Conservation (phyloP, 2,329 filamentous ascomycete genomes). For the Phialemoniopsis sp. region DNA sequence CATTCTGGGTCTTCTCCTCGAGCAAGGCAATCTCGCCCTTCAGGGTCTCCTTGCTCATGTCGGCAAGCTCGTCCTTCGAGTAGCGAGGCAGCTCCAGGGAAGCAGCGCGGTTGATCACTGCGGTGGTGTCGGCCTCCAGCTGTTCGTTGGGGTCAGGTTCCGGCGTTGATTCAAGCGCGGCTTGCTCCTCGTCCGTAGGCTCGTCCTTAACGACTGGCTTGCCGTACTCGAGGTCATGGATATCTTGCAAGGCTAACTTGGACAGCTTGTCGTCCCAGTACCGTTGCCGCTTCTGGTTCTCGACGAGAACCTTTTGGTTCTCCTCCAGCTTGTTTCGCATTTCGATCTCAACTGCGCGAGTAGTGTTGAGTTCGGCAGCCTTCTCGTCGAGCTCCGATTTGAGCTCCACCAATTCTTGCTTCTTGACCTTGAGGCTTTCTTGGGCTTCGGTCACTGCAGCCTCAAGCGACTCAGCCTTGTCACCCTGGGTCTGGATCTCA, state of each 20-base stretch:
- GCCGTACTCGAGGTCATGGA: constrained; percentile 58
- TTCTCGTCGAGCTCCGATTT: constrained; percentile 88
- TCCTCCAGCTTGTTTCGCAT: constrained; percentile 98
- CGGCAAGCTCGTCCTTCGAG: constrained; percentile 65
- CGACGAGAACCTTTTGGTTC: constrained; percentile 80
- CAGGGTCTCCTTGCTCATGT: constrained; percentile 59
- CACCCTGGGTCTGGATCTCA: constrained; percentile 74
- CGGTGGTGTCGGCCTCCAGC: constrained; percentile 11
- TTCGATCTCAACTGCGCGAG: constrained; percentile 86
- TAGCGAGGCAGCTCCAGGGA: constrained; percentile 65
- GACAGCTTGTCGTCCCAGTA: constrained; percentile 89
- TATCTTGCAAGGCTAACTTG: constrained; percentile 79
- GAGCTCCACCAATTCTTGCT: constrained; percentile 71
- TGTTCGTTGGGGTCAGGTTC: constrained; percentile 15
- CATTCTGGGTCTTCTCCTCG: constrained; percentile 73
- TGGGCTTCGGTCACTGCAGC: constrained; percentile 77
- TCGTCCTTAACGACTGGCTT: constrained; percentile 20
- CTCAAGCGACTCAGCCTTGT: constrained; percentile 68
- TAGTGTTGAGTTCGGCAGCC: constrained; percentile 81
- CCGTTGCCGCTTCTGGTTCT: constrained; percentile 78
- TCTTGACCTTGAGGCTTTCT: constrained; percentile 72
- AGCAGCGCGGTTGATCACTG: constrained; percentile 20
- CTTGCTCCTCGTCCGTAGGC: constrained; percentile 12
- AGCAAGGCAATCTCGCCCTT: constrained; percentile 59
- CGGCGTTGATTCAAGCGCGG: constrained; percentile 17